phyloP scores from a whole-genome alignment of 1,284 basidiomycete genomes.

The Cronartium quercuum region DNA sequence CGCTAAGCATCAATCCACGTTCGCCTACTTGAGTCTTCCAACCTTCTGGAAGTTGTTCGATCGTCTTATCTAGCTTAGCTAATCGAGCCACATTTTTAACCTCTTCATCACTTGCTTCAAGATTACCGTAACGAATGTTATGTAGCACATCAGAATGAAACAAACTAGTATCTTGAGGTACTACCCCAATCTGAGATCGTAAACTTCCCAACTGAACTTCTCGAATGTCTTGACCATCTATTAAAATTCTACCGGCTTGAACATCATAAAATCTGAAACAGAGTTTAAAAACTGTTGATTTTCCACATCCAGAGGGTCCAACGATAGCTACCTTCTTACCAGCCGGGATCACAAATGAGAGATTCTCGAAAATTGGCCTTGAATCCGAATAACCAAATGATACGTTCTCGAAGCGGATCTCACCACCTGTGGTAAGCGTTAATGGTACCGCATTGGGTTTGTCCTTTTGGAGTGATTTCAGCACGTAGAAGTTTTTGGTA shows the following conservation, averaged over 20 bases:
- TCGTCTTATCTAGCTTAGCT: conserved; percentile 23
- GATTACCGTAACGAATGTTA: conserved; percentile 33
- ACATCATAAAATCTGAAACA: conserved; percentile 39
- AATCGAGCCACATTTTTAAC: conserved; percentile 22
- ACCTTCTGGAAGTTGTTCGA: conserved; percentile 16
- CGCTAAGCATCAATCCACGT: conserved; percentile 35
- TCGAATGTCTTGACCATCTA: conserved; percentile 38
- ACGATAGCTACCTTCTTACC: conserved; percentile 38
- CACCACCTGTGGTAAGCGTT: conserved; percentile 24
- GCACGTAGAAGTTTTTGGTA: not conserved
- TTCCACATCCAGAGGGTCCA: conserved; percentile 38
- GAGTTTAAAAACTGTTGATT: conserved; percentile 36
- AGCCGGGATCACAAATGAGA: conserved; percentile 36
- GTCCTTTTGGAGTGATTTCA: not conserved
- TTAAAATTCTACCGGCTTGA: conserved; percentile 28
- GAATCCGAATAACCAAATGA: conserved; percentile 23
- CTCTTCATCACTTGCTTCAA: conserved; percentile 31
- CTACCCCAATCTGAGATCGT: conserved; percentile 30
- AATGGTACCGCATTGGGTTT: conserved; percentile 27
- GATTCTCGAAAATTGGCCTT: conserved; percentile 21
- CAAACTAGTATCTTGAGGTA: conserved; percentile 37
- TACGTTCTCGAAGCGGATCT: conserved; percentile 38
- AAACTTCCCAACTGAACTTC: conserved; percentile 26
- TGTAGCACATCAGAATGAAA: conserved; percentile 35
- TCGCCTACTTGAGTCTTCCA: conserved; percentile 35